Base-by-base conservation (phyloP, 352 stramenopile species). In the Pythium sukuiense region DNA sequence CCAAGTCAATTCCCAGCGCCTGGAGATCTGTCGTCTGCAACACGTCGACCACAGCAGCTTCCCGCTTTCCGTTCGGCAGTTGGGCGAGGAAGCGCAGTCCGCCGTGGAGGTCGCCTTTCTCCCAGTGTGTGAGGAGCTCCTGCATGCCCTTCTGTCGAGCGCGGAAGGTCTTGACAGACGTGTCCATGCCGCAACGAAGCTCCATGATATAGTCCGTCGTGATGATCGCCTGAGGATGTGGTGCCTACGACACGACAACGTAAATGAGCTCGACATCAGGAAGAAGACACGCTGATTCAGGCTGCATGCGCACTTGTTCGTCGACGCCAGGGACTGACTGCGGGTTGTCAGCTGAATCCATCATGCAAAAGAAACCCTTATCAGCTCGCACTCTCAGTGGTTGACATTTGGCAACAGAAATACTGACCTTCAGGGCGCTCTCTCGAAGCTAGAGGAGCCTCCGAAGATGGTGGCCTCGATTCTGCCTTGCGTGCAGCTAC, bases 161-260 rank as follows among this genome's bases (percentile, higher is more conserved):
- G 14, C 79, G 77, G 39, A 95, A 88, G 12, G 80, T 83, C 59
- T 92, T 92, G 33, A 93, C 56, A 30, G 76, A 93, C 12, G 83
- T 91, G 61, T 95, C 87, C 85, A 95, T 95, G 8, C 87, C 87
- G 63, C 81, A 90, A 8, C 81, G 83, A 59, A 93, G 83, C 68
- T 95, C 87, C 74, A 87, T 89, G 49, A 95, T 81, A 59, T 83
- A 93, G 46, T 92, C 81, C 0, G 80, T 81, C 18, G 80, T 90
- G 16, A 80, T 65, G 16, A 83, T 30, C 3, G 72, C 49, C 27
- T 68, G 48, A 43, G 59, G 26, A n/a, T 24, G 20, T 24, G 46
- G 12, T 30, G 30, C 8, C 50, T 59, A 48, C 27, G 3, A 58
- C 14, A 54, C 48, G 33, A 52, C 33, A 24, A 35, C 20, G 26